Conservation (phyloP, 805 yeast species). For the Spathaspora hagerdaliae region DNA sequence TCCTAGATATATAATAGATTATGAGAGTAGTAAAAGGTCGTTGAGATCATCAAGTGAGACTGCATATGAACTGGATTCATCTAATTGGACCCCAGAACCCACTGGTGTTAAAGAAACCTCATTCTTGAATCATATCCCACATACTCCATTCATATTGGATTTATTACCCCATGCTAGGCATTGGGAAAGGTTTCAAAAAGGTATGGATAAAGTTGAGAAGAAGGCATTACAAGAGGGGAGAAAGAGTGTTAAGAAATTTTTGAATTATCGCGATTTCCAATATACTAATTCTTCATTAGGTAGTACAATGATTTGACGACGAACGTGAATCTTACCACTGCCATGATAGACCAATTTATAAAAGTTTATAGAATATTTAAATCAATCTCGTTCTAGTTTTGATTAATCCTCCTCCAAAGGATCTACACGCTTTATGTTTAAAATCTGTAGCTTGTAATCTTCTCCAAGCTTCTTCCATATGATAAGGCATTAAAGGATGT, state of each 20-base stretch:
- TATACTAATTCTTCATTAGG: constrained; percentile 7
- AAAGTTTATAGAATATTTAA: constrained; percentile 15
- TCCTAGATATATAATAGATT: constrained; percentile 26
- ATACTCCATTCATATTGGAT: constrained; percentile 24
- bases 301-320: not conserved
- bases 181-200: constrained; percentile 31
- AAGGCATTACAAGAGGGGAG: constrained; percentile 9
- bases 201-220: constrained; percentile 19
- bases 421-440: constrained; percentile 60
- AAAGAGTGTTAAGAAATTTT: constrained; percentile 21
- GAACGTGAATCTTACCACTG: constrained; percentile 26
- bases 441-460: constrained; percentile 57
- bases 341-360: constrained; percentile 49
- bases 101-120: constrained; percentile 35
- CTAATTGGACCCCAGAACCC: constrained; percentile 8
- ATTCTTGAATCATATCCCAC: constrained; percentile 20
- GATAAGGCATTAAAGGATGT: constrained; percentile 72
- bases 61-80: not conserved
- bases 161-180: constrained; percentile 27
- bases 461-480: constrained; percentile 88
- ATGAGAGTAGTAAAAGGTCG: constrained; percentile 12
- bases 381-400: constrained; percentile 51
- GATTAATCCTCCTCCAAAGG: constrained; percentile 68
- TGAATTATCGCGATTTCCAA: constrained; percentile 35
- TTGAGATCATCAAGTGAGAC: constrained; percentile 4